Percentiles rank a stretch among this genome's conserved stretches.
Evolutionary conservation across 2,329 filamentous ascomycete species (phyloP).

Genomic region (Xenoacremonium recifei): DNA sequence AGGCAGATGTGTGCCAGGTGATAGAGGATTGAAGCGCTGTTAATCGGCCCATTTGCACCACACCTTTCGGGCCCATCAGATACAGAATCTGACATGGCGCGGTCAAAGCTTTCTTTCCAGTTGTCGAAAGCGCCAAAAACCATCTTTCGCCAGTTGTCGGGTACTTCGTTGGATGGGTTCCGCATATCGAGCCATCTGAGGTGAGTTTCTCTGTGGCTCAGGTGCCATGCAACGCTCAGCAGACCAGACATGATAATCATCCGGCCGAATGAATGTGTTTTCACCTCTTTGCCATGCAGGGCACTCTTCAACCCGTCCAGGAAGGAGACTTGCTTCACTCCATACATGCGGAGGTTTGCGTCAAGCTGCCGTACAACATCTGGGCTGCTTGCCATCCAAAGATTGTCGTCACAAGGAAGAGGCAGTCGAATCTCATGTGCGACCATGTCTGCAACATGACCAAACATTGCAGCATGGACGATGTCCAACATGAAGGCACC

Average conservation of each 20-base stretch:
- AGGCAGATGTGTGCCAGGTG: conserved; percentile 87
- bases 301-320: conserved; percentile 82
- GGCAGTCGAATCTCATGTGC: conserved; percentile 85
- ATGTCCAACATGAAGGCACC: conserved; percentile 88
- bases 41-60: conserved; percentile 64
- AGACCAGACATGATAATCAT: conserved; percentile 89
- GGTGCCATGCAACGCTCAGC: conserved; percentile 88
- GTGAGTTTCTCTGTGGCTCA: conserved; percentile 83
- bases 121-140: conserved; percentile 79
- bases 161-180: conserved; percentile 55
- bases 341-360: conserved; percentile 72
- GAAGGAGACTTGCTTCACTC: conserved; percentile 76
- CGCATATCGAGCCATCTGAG: conserved; percentile 74
- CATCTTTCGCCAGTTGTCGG: conserved; percentile 76
- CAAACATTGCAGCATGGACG: conserved; percentile 89
- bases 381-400: conserved; percentile 81
- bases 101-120: conserved; percentile 84
- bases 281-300: conserved; percentile 75
- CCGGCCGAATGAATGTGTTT: conserved; percentile 83
- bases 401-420: conserved; percentile 79
- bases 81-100: conserved; percentile 50
- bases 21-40: conserved; percentile 77
- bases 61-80: conserved; percentile 36
- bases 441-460: conserved; percentile 86
- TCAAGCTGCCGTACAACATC: conserved; percentile 76